A percentile compares a stretch with the other conserved stretches of the same genome.
Evolutionary conservation across 1,284 basidiomycete species (phyloP).

Genomic region (Vanrija sp.): DNA sequence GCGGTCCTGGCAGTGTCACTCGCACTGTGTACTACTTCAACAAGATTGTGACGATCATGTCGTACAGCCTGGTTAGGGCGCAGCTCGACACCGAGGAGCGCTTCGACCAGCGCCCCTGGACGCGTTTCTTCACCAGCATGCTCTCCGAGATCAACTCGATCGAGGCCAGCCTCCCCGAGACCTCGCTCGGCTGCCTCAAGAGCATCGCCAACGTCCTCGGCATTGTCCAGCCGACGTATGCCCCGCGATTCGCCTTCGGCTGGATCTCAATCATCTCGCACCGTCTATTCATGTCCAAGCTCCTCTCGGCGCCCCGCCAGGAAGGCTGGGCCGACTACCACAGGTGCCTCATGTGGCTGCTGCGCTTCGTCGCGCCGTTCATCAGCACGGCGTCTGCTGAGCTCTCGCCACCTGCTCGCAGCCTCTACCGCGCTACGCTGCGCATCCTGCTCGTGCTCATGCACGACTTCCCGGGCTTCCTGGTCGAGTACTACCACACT

Average conservation of each 20-base stretch:
- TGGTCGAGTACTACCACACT: conserved; percentile 94
- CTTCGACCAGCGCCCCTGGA: conserved; percentile 98
- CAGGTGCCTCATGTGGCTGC: conserved; percentile 82
- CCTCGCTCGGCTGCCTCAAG: conserved; percentile 84
- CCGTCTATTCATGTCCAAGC: conserved; percentile 93
- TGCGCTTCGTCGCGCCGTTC: conserved; percentile 92
- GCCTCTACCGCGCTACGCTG: conserved; percentile 88
- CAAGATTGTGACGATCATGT: conserved; percentile 96
- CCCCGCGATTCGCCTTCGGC: conserved; percentile 96
- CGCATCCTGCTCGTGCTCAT: conserved; percentile 88
- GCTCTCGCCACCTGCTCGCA: conserved; percentile 75
- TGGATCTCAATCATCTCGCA: conserved; percentile 98
- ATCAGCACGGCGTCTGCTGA: conserved; percentile 66
- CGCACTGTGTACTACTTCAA: conserved; percentile 98
- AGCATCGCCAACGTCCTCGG: conserved; percentile 92
- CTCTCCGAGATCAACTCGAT: conserved; percentile 85
- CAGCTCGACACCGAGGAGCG: conserved; percentile 87
- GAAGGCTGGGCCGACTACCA: conserved; percentile 92
- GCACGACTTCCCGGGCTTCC: conserved; percentile 98
- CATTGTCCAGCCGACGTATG: conserved; percentile 92
- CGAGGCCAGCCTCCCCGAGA: conserved; percentile 74
- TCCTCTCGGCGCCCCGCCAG: conserved; percentile 57
- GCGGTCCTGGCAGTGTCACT: conserved; percentile 70
- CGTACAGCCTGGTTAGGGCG: conserved; percentile 88
- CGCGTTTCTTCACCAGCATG: conserved; percentile 95